Base-by-base conservation (phyloP, 352 stramenopile genomes). In the Aphanomyces invadans region DNA sequence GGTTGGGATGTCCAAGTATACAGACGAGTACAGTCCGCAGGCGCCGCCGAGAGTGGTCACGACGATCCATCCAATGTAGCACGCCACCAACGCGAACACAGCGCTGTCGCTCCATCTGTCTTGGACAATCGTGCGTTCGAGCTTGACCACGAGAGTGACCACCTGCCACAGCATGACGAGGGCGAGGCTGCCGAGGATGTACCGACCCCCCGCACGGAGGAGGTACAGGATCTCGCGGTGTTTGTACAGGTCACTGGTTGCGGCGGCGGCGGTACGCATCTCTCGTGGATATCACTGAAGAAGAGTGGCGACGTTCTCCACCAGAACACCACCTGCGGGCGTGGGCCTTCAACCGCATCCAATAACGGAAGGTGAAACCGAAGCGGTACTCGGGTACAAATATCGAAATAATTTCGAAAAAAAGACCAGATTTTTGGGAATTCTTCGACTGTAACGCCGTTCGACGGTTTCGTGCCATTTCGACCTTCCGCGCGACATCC, bases 41-140 rank as follows among this genome's bases (percentile, higher is more conserved):
- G 57, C 15, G 5, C 60, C 60, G 21, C 60, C 60, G 19, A 67
- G 48, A 11, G 60, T 21, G 15, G 60, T 57, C 1, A 67, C 38
- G 33, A 57, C 45, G 45, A 67, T 67, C 60, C 60, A 67, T 21
- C 38, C 60, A 12, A 51, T 67, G 60, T 67, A 67, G 45, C 46
- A 67, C 21, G 38, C 42, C 2, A 67, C 60, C 19, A 67, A 17
- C 7, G 46, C 39, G 10, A 60, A 36, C 15, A 67, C 10, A 28
- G 46, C 46, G 29, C 21, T 57, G 12, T 49, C 48, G 21, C 29
- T 67, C 60, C 45, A 67, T 9, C 19, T 57, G 19, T 21, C 28
- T 1, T 19, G 23, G 7, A 25, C 39, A 19, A 67, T 51, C 29
- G 60, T 60, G 45, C 31, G 19, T n/a, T 26, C 25, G 33, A 67